Base-by-base conservation (phyloP, 768 basidiomycete species). In the Rhizopogon vulgaris region DNA sequence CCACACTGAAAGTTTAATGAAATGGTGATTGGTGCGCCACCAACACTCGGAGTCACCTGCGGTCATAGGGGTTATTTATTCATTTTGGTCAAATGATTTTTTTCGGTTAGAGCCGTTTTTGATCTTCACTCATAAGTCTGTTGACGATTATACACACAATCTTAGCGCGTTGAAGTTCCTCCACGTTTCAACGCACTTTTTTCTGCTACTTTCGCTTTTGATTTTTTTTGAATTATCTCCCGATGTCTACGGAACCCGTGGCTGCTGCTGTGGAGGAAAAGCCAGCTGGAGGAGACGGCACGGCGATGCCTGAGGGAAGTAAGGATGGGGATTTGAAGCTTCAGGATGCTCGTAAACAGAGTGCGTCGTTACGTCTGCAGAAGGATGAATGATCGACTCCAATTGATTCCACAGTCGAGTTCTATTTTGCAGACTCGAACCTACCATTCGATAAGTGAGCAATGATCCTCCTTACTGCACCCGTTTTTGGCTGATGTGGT, bases 381-480 rank as follows among this genome's bases (percentile, higher is more conserved):
- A 34, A 22, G 18, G 5, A 12, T 48, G 7, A 22, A 27, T 15
- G 7, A 8, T 49, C 30, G 4, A 22, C 28, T 40, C 51, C 14
- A 17, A 18, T 34, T 52, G 1, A 52, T 41, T 38, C 8, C 24
- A 48, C 32, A 96, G 94, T 95, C 61, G 90, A 94, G 65, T 97
- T 96, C 70, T 96, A 97, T 75, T 94, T 98, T 70, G 89, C 89
- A 48, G 93, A 95, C 69, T 80, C 92, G n/a, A 96, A 97, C 70
- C 79, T 98, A 49, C 94, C 94, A 1, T 93, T 81, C 57, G 90
- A 93, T 77, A 88, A 83, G 87, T 87, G 61, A 25, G 77, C 52
- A n/a, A 18, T 45, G 36, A 37, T 39, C 30, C 8, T 30, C 11
- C 0, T 36, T 39, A 40, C 17, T 3, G 14, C 10, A 0, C 37